Evolutionary conservation across 768 basidiomycete genomes (phyloP).

Genomic region (Lanmaoa rubissima): DNA sequence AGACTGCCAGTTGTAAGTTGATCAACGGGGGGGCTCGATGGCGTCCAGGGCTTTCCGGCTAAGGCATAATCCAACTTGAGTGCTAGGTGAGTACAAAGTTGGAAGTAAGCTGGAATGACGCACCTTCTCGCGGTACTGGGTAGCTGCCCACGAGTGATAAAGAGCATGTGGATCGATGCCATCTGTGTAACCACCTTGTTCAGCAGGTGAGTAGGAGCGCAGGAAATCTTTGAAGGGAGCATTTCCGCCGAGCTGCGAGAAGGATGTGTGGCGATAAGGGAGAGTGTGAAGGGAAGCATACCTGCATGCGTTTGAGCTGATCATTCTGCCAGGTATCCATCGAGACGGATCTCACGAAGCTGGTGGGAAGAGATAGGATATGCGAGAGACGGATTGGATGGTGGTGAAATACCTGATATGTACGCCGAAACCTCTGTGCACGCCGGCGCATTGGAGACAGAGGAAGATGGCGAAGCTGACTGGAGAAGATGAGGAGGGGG

Average conservation of each 20-base stretch:
- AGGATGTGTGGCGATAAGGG: conserved; percentile 7
- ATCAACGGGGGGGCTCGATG: conserved; percentile 63
- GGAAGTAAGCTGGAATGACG: background rate
- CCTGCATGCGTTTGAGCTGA: conserved; percentile 89
- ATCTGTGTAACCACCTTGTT: conserved; percentile 68
- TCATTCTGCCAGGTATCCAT: conserved; percentile 97
- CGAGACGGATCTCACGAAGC: conserved; percentile 89
- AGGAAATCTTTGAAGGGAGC: conserved; percentile 78
- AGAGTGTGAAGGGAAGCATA: conserved; percentile 32
- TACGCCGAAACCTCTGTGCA: conserved; percentile 89
- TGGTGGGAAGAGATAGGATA: conserved; percentile 29
- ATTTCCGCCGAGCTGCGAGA: conserved; percentile 80
- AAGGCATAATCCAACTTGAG: conserved; percentile 72
- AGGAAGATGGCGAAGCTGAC: conserved; percentile 83
- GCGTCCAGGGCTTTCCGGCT: conserved; percentile 76
- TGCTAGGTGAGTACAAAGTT: conserved; percentile 18
- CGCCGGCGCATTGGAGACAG: conserved; percentile 85
- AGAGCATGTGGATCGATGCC: conserved; percentile 65
- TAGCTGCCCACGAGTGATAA: conserved; percentile 92
- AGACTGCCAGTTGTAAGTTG: conserved; percentile 34
- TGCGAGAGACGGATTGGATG: background rate
- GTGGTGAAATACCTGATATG: conserved; percentile 64
- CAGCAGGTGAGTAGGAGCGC: conserved; percentile 60
- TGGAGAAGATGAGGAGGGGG: conserved; percentile 2
- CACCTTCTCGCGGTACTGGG: conserved; percentile 94